Evolutionary conservation across 1,284 basidiomycete species (phyloP), one percentile per base, ranked within the genome.

Genomic region (Heterobasidion irregulare): DNA sequence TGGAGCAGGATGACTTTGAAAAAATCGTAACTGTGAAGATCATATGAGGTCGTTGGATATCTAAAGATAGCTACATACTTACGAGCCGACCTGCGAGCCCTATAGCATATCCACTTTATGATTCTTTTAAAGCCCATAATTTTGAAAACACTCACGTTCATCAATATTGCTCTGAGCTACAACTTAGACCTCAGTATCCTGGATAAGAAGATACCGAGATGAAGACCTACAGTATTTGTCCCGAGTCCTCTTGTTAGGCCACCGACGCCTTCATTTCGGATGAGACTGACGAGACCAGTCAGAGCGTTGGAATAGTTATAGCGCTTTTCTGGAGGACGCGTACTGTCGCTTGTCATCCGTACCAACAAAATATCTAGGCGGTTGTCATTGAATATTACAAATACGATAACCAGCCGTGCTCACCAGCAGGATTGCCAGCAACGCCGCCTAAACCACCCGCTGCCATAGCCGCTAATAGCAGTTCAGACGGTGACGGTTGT

Each of bases 61-160:
- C 38, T 6, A 12, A 41, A 10, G 38, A 41, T n/a, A 12, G 38
- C 38, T 10, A 41, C 16, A 41, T 60, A 77, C 90, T 75, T 68
- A 93, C 89, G 92, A 92, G 68, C 86, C 90, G 43, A 95, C 85
- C 79, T 96, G 93, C 12, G 87, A 89, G 43, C 76, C 78, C 86
- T 87, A 60, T n/a, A 50, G 33, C 51, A 61, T 16, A 15, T 33
- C 47, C 58, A 26, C 58, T 26, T 5, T 50, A 54, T 26, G 26
- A 26, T 26, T 26, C 26, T 26, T 53, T 54, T 52, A 52, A 53
- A 55, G 16, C 13, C 56, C 36, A 54, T 15, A 16, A 56, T 9
- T 57, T 57, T 55, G 55, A 55, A 61, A 53, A 62, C 53, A 62
- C 84, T 70, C 68, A 92, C 90, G 71, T 94, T 95, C 93, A 95